phyloP scores from a whole-genome alignment of 768 basidiomycete genomes.

The Phanerochaete sordida region DNA sequence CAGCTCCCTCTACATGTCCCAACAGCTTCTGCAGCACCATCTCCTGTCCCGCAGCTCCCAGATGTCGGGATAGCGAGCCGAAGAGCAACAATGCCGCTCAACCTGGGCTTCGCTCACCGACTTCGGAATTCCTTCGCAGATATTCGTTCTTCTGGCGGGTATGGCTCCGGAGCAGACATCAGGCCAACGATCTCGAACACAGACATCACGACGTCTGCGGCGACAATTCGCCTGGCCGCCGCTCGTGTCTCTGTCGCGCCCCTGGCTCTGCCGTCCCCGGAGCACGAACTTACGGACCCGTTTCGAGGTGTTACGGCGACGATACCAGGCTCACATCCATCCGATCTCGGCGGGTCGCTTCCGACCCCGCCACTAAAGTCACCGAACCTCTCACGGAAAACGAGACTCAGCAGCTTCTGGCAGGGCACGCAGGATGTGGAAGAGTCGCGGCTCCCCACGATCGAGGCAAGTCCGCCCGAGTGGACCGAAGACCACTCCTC shows the following conservation, averaged over 20 bases:
- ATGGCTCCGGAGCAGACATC: constrained; percentile 7
- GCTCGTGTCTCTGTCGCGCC: constrained; percentile 82
- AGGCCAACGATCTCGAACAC: constrained; percentile 30
- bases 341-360: constrained; percentile 9
- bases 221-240: constrained; percentile 84
- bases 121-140: constrained; percentile 46
- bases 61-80: constrained; percentile 10
- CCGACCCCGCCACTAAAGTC: constrained; percentile 38
- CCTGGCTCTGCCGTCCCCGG: constrained; percentile 83
- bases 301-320: constrained; percentile 71
- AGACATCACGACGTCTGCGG: constrained; percentile 66
- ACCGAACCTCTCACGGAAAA: constrained; percentile 37
- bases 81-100: constrained; percentile 15
- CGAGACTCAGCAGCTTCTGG: constrained; percentile 70
- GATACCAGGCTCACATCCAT: constrained; percentile 59
- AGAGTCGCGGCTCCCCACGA: constrained; percentile 26
- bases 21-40: not conserved
- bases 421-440: constrained; percentile 69
- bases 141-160: constrained; percentile 32
- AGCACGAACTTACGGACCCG: constrained; percentile 89
- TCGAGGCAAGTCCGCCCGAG: constrained; percentile 26
- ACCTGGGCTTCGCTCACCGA: constrained; percentile 31
- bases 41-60: constrained; percentile 6
- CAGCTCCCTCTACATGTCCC: constrained; percentile 1
- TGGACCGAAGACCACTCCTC: constrained; percentile 8